Evolutionary conservation across 2,329 filamentous ascomycete genomes (phyloP).

Genomic region (Parasarocladium wereldwijsianum): DNA sequence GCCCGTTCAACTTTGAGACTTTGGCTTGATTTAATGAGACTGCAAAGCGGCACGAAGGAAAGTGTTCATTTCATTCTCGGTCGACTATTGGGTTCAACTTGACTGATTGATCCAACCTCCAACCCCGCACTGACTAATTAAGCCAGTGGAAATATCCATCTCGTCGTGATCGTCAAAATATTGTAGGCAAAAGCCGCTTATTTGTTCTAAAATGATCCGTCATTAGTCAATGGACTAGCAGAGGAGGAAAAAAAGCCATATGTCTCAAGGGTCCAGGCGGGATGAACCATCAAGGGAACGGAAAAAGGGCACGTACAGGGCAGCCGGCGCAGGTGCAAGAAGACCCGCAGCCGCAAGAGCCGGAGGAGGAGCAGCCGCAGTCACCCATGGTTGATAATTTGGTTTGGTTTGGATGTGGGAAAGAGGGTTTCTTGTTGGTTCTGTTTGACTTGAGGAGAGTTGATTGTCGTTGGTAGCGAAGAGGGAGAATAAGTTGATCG

Average conservation of each 20-base stretch:
- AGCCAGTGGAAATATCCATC: too few species aligned
- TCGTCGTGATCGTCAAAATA: too few species aligned
- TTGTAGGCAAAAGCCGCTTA: too few species aligned
- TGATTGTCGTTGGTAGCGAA: conserved; percentile 4
- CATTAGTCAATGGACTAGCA: neutral
- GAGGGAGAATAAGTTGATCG: conserved; percentile 2
- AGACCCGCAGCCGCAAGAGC: conserved; percentile 25
- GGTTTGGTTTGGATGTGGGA: conserved; percentile 6
- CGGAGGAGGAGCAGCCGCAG: conserved; percentile 25
- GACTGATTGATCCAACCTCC: too few species aligned
- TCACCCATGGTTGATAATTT: conserved; percentile 22
- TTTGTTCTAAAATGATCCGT: neutral
- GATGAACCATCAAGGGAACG: too few species aligned
- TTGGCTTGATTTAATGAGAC: too few species aligned
- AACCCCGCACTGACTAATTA: too few species aligned
- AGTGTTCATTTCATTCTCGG: too few species aligned
- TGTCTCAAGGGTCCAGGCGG: too few species aligned
- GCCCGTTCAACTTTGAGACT: too few species aligned
- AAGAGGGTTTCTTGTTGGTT: conserved; percentile 2
- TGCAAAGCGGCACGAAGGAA: too few species aligned
- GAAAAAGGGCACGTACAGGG: conserved; percentile 19
- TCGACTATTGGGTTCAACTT: too few species aligned
- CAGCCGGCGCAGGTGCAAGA: conserved; percentile 26
- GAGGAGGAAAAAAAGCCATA: neutral
- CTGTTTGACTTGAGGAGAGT: conserved; percentile 4